Percentiles rank a stretch among this genome's conserved stretches.
Conservation (phyloP, 176 grass and related monocot genomes). For the Cenchrus purpureus region DNA sequence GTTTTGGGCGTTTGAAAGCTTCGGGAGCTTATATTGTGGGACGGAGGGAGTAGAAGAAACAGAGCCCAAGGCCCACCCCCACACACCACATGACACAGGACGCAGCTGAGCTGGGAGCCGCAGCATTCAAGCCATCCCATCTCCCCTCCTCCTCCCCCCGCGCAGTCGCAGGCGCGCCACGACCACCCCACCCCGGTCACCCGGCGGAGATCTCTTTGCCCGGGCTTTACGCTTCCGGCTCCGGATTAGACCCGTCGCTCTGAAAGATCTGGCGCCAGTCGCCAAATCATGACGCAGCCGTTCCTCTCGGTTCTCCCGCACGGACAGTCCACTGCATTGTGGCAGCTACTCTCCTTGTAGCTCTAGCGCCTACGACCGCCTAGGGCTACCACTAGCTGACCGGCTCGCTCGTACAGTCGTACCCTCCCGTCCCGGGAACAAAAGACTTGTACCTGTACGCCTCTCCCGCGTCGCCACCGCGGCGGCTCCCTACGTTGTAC, state of each 20-base stretch:
- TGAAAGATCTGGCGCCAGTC: conserved; percentile 21
- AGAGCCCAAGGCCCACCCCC: conserved; percentile 35
- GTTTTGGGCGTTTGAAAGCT: too few species aligned
- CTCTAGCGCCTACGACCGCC: background rate
- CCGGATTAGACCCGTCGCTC: conserved; percentile 42
- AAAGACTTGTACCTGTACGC: background rate
- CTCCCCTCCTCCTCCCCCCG: background rate
- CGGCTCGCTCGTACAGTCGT: too few species aligned
- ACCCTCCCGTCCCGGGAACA: conserved; percentile 23
- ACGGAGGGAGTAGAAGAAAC: conserved; percentile 37
- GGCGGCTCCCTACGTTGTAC: too few species aligned
- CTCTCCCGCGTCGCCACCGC: background rate
- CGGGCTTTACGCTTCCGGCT: conserved; percentile 56
- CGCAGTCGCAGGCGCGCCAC: background rate
- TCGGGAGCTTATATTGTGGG: too few species aligned
- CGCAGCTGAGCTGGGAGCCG: background rate
- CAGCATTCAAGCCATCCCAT: background rate
- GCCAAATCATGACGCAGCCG: conserved; percentile 56
- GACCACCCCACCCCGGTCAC: background rate
- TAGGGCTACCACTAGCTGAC: conserved; percentile 41
- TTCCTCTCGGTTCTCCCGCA: conserved; percentile 32
- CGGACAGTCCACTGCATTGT: background rate
- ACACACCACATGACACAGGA: background rate
- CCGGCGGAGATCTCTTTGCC: conserved; percentile 51
- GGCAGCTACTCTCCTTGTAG: too few species aligned